Evolutionary conservation across 306 rosid genomes (phyloP).

Genomic region (Begonia fuchsioides): DNA sequence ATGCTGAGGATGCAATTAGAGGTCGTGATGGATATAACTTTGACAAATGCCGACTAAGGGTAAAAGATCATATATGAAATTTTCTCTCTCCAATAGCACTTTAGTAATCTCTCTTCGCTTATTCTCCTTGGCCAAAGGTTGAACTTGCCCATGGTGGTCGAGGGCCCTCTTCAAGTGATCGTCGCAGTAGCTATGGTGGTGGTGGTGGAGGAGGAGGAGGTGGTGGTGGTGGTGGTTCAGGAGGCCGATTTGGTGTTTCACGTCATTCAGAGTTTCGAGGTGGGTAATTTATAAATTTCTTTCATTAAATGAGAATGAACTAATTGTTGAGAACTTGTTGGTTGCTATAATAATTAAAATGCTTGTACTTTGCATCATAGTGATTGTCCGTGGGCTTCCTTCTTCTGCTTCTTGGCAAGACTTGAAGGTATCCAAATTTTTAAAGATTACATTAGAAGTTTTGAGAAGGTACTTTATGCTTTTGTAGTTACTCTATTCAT

Average conservation of each 20-base stretch:
- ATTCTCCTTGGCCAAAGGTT: conserved; percentile 38
- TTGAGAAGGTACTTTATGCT: too few species aligned
- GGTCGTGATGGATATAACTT: conserved; percentile 97
- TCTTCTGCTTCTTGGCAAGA: conserved; percentile 99
- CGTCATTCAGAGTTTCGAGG: conserved; percentile 98
- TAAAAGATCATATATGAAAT: conserved; percentile 27
- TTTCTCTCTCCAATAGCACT: neutral
- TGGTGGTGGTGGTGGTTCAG: conserved; percentile 39
- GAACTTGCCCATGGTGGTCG: conserved; percentile 99
- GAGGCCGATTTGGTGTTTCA: conserved; percentile 66
- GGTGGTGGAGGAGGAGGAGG: conserved; percentile 10
- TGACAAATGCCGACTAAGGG: conserved; percentile 96
- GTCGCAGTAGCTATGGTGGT: conserved; percentile 60
- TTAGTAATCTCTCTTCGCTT: conserved; percentile 2
- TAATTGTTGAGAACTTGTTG: too few species aligned
- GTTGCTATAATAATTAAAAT: neutral
- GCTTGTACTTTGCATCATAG: conserved; percentile 24
- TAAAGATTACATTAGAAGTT: neutral
- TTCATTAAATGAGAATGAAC: too few species aligned
- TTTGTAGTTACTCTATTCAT: neutral
- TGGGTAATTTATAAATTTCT: conserved; percentile 6
- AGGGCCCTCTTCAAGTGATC: conserved; percentile 90
- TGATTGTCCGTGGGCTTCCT: conserved; percentile 93
- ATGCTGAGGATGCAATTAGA: conserved; percentile 91
- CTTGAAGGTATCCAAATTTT: conserved; percentile 51